Percentiles rank a stretch among this genome's conserved stretches.
Evolutionary conservation across 83 land plant species (phyloP).

Genomic region (Picea abies): DNA sequence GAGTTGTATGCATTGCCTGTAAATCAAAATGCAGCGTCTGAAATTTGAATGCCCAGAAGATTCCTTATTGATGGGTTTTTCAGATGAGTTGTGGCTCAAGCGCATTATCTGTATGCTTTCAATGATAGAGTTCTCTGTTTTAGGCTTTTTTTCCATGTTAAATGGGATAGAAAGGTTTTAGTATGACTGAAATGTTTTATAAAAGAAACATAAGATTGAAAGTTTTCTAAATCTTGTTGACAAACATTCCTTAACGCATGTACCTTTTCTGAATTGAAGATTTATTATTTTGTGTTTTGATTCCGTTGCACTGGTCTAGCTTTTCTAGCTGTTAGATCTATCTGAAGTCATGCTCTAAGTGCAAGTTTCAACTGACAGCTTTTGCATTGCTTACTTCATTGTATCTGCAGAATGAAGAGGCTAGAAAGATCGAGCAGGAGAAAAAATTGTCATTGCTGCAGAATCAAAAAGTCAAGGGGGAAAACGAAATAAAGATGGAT

Average conservation of each 20-base stretch:
- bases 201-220: neutral
- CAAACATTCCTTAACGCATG: neutral
- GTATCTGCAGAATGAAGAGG: slow-evolving; percentile 63
- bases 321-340: neutral
- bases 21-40: neutral
- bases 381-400: neutral
- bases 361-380: neutral
- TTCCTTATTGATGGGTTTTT: neutral
- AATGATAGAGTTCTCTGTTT: neutral
- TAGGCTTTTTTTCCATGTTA: neutral
- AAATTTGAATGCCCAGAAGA: neutral
- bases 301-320: neutral
- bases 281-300: neutral
- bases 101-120: neutral
- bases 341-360: neutral
- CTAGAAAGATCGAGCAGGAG: slow-evolving; percentile 63
- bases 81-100: neutral
- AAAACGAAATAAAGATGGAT: slow-evolving; percentile 53
- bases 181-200: neutral
- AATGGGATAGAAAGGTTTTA: neutral
- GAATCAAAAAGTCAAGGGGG: slow-evolving; percentile 64
- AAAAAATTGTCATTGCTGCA: slow-evolving; percentile 59
- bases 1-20: neutral
- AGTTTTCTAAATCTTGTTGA: neutral
- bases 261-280: neutral